Evolutionary conservation across 2,329 filamentous ascomycete genomes (phyloP), one percentile per base, ranked within the genome.

Genomic region (Colletotrichum phormii): DNA sequence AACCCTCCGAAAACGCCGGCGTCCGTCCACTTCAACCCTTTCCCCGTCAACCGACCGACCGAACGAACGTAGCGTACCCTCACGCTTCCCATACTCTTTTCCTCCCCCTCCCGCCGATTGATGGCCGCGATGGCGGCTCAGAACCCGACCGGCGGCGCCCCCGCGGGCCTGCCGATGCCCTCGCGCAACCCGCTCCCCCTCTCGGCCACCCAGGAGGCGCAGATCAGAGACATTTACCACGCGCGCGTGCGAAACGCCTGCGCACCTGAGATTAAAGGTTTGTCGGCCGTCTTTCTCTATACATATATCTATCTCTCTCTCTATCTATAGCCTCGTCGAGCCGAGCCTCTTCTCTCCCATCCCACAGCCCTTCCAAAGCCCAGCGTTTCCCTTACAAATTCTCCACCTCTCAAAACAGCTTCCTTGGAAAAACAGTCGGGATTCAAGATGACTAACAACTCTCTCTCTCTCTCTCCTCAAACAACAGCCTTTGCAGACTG

Each of bases 401-500:
- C 15, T 13, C 4, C 53, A 2, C 37, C 12, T n/a, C 2, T 29
- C 26, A 29, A 37, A 18, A 15, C 11, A 18, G 29, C 53, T 29
- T 33, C 15, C n/a, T 60, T 29, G 55, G 8, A 5, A 35, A 18
- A 9, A 31, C 26, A 33, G n/a, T 53, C 18, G 29, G 24, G 15
- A n/a, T 37, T 46, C n/a, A 12, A 29, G 22, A 35, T 31, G 26
- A 4, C 65, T 62, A 26, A 69, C 46, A 13, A 51, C 64, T 66
- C 15, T 11, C 9, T 15, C 24, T 11, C 9, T 15, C 24, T 46
- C 13, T n/a, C 8, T 29, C 26, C 26, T 15, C 37, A 4, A 29
- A 37, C n/a, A 57, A 64, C 77, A 98, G 96, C 93, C 74, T 99
- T 99, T 81, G 97, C 97, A 71, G 91, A 93, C 76, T 99, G 97